phyloP scores from a whole-genome alignment of 2,329 filamentous ascomycete genomes.

The Aspergillus chevalieri region DNA sequence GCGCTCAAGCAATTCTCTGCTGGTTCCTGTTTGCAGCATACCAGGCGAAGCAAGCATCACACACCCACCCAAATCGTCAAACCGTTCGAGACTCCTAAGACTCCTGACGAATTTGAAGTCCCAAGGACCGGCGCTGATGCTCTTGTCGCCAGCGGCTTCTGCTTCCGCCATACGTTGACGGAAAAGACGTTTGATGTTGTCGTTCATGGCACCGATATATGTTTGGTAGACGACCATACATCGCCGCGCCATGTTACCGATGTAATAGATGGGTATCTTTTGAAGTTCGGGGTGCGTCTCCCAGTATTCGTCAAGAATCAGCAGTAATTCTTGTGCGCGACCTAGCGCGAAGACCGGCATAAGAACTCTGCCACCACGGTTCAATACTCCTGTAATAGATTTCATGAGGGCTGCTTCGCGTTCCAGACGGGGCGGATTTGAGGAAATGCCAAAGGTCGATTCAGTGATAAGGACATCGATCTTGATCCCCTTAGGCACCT shows the following conservation, averaged over 20 bases:
- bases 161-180: slow-evolving; percentile 86
- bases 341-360: slow-evolving; percentile 95
- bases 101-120: slow-evolving; percentile 93
- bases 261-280: slow-evolving; percentile 93
- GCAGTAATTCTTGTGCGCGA: slow-evolving; percentile 82
- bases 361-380: slow-evolving; percentile 82
- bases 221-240: slow-evolving; percentile 99
- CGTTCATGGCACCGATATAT: slow-evolving; percentile 97
- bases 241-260: slow-evolving; percentile 86
- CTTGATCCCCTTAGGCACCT: slow-evolving; percentile 81
- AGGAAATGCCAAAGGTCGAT: slow-evolving; percentile 93
- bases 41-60: slow-evolving; percentile 96
- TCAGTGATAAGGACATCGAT: slow-evolving; percentile 96
- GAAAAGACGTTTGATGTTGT: slow-evolving; percentile 96
- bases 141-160: slow-evolving; percentile 74
- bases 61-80: slow-evolving; percentile 90
- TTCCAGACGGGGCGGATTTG: slow-evolving; percentile 83
- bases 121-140: slow-evolving; percentile 67
- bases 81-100: slow-evolving; percentile 85
- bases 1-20: slow-evolving; percentile 81
- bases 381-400: slow-evolving; percentile 82
- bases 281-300: slow-evolving; percentile 80
- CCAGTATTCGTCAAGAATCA: slow-evolving; percentile 98
- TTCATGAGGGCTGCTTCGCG: slow-evolving; percentile 93
- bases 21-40: slow-evolving; percentile 97